Evolutionary conservation across 805 yeast genomes (phyloP).

Genomic region (Candida endomychidarum): DNA sequence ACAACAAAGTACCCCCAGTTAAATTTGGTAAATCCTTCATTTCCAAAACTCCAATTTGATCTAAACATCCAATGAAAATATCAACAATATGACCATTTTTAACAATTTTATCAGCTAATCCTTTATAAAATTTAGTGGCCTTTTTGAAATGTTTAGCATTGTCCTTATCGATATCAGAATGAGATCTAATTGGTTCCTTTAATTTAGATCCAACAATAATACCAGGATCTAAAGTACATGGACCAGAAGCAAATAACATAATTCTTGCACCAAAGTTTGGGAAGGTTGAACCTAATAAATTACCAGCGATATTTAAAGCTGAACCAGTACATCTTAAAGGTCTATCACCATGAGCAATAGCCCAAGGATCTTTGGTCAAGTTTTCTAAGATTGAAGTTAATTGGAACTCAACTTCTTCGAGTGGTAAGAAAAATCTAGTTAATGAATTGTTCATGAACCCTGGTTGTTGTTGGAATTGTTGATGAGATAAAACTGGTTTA

Average conservation of each 20-base stretch:
- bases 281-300: constrained; percentile 37
- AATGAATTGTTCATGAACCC: constrained; percentile 13
- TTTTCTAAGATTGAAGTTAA: constrained; percentile 49
- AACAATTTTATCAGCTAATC: constrained; percentile 48
- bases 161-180: constrained; percentile 53
- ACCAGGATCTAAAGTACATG: constrained; percentile 68
- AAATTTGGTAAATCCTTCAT: constrained; percentile 58
- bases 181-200: constrained; percentile 66
- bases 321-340: constrained; percentile 57
- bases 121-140: constrained; percentile 48
- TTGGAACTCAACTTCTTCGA: constrained; percentile 50
- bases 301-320: constrained; percentile 52
- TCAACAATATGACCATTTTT: constrained; percentile 55
- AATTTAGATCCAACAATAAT: constrained; percentile 53
- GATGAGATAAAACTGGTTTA: constrained; percentile 14
- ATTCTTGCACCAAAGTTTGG: constrained; percentile 60
- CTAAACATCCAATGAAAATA: constrained; percentile 64
- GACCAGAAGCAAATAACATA: constrained; percentile 83
- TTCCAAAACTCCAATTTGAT: constrained; percentile 66
- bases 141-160: constrained; percentile 33
- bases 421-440: constrained; percentile 46
- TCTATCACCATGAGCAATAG: constrained; percentile 53
- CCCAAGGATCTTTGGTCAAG: constrained; percentile 80
- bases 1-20: constrained; percentile 64
- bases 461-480: constrained; percentile 7